A percentile compares a stretch with the other conserved stretches of the same genome.
Conservation (phyloP, 805 yeast species). For the Lachancea fermentati region DNA sequence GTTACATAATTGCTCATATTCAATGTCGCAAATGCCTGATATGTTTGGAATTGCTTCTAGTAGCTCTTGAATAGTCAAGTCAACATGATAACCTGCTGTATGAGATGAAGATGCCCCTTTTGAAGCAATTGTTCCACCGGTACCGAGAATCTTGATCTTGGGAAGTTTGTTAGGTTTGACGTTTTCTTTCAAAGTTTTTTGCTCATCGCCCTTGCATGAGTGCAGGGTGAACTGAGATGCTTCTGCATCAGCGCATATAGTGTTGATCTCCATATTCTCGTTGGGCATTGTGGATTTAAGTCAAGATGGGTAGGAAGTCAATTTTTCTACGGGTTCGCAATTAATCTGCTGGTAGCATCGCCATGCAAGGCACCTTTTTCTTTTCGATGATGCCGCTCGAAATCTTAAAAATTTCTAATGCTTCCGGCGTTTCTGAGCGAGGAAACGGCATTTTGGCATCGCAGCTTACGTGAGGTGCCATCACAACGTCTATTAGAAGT, state of each 20-base stretch:
- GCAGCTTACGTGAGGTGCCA: too few relatives aligned
- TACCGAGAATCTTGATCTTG: conserved; percentile 45
- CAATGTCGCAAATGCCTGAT: conserved; percentile 46
- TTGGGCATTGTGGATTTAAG: conserved; percentile 20
- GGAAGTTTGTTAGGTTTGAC: conserved; percentile 16
- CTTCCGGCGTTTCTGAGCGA: too few relatives aligned
- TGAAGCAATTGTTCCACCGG: conserved; percentile 58
- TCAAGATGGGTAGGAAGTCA: neutral
- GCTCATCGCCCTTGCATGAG: conserved; percentile 1
- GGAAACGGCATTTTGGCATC: too few relatives aligned
- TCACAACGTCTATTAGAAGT: too few relatives aligned
- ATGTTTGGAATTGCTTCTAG: conserved; percentile 52
- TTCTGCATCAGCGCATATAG: conserved; percentile 31
- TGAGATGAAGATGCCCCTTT: conserved; percentile 42
- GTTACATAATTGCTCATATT: conserved; percentile 58
- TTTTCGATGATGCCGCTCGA: too few relatives aligned
- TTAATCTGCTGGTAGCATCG: neutral
- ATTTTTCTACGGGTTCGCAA: neutral
- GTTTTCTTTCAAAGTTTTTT: neutral
- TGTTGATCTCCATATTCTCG: conserved; percentile 26
- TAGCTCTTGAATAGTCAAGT: conserved; percentile 46
- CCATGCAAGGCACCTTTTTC: neutral
- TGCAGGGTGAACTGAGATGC: conserved; percentile 28
- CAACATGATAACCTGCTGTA: conserved; percentile 51
- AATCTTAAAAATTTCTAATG: too few relatives aligned